Evolutionary conservation across 768 basidiomycete species (phyloP).

Genomic region (Phanerodontia chrysosporium): DNA sequence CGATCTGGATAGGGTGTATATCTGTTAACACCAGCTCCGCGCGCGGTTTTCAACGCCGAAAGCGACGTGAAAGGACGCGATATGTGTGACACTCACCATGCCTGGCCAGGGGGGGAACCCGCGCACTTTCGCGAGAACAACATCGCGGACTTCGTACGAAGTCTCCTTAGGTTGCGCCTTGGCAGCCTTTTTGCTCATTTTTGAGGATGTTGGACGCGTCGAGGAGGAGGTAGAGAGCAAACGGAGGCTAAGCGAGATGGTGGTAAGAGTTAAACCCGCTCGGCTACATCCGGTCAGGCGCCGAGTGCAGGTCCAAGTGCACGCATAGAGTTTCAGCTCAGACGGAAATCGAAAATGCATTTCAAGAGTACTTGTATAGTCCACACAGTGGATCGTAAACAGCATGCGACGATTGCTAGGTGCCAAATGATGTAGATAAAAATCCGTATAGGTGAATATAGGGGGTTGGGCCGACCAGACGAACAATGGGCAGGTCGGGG

Average conservation of each 20-base stretch:
- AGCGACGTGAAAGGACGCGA: neutral
- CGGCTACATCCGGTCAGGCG: constrained; percentile 11
- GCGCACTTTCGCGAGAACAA: constrained; percentile 90
- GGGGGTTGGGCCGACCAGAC: neutral
- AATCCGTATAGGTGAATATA: neutral
- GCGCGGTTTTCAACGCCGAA: neutral
- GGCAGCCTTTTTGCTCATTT: constrained; percentile 51
- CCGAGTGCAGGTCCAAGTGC: constrained; percentile 11
- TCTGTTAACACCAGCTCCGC: neutral
- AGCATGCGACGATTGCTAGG: neutral
- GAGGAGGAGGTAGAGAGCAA: constrained; percentile 5
- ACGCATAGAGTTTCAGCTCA: constrained; percentile 20
- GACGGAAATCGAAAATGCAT: constrained; percentile 3
- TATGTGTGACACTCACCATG: constrained; percentile 57
- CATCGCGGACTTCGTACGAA: constrained; percentile 66
- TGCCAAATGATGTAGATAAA: no score
- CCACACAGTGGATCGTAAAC: neutral
- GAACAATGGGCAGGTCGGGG: neutral
- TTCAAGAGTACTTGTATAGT: neutral
- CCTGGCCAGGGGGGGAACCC: constrained; percentile 96
- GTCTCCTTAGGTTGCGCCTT: constrained; percentile 32
- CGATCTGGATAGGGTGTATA: constrained; percentile 51
- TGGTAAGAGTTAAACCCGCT: constrained; percentile 15
- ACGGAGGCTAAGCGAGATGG: constrained; percentile 4
- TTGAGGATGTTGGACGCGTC: constrained; percentile 9